A percentile compares a stretch with the other conserved stretches of the same genome.
Evolutionary conservation across 2,329 filamentous ascomycete species (phyloP).

Genomic region (Aspergillus udagawae): DNA sequence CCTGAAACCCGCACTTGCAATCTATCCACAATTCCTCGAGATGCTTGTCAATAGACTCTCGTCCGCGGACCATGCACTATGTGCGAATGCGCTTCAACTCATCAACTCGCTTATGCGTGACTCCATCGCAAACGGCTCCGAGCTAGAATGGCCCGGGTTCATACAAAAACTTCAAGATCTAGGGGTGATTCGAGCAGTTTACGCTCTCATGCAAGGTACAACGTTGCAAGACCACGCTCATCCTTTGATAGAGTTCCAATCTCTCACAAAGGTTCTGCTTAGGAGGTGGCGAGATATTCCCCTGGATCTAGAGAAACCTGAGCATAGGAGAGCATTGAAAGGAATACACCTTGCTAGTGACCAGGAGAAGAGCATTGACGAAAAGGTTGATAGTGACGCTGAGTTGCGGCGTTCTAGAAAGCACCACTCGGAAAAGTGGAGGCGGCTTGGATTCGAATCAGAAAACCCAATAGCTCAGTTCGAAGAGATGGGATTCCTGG

Average conservation of each 20-base stretch:
- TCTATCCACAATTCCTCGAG: slow-evolving; percentile 91
- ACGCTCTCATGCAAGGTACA: slow-evolving; percentile 89
- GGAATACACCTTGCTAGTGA: slow-evolving; percentile 77
- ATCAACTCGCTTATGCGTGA: slow-evolving; percentile 95
- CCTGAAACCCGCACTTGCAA: slow-evolving; percentile 83
- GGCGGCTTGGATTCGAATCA: slow-evolving; percentile 82
- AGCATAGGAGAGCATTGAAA: slow-evolving; percentile 83
- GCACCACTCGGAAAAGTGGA: slow-evolving; percentile 89
- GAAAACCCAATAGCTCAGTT: slow-evolving; percentile 88
- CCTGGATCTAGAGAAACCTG: slow-evolving; percentile 79
- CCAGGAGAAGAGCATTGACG: slow-evolving; percentile 34
- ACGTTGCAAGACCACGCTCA: slow-evolving; percentile 86
- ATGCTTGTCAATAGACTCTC: slow-evolving; percentile 88
- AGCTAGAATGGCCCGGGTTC: slow-evolving; percentile 90
- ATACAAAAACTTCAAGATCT: slow-evolving; percentile 91
- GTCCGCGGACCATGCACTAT: slow-evolving; percentile 90
- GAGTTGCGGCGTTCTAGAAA: slow-evolving; percentile 58
- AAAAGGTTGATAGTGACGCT: slow-evolving; percentile 32
- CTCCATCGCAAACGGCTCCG: slow-evolving; percentile 70
- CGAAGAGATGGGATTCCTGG: slow-evolving; percentile 77
- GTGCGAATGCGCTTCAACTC: slow-evolving; percentile 89
- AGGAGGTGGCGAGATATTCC: slow-evolving; percentile 82
- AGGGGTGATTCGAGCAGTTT: slow-evolving; percentile 88
- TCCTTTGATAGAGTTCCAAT: slow-evolving; percentile 89
- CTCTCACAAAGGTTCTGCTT: slow-evolving; percentile 79